Percentiles rank a stretch among this genome's conserved stretches.
Conservation (phyloP, 2,329 filamentous ascomycete genomes). For the Apiospora phragmitis region DNA sequence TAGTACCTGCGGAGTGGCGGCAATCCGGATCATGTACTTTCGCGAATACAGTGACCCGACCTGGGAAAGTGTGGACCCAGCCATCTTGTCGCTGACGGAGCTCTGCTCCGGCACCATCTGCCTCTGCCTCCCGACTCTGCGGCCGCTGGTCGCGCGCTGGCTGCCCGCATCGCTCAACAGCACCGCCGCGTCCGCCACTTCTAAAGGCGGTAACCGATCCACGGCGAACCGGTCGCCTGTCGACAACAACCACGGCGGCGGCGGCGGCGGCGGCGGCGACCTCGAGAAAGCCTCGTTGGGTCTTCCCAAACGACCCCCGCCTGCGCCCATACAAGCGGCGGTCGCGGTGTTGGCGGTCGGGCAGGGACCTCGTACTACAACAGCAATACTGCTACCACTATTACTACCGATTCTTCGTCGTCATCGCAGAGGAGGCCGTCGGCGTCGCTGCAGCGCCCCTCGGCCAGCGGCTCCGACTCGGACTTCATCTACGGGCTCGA, state of each 20-base stretch:
- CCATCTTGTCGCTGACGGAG: slow-evolving; percentile 6
- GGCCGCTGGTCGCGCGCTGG: slow-evolving; percentile 5
- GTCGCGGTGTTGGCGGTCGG: too few species aligned
- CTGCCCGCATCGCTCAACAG: neutral
- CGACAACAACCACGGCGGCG: neutral
- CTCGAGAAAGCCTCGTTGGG: neutral
- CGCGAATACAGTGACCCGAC: neutral
- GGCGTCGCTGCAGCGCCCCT: neutral
- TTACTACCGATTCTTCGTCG: neutral
- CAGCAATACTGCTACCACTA: neutral
- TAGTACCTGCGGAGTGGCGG: neutral
- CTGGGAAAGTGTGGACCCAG: neutral
- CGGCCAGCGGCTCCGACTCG: neutral
- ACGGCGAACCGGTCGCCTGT: neutral
- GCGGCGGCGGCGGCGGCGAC: too few species aligned
- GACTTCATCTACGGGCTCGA: neutral
- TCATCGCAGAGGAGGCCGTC: neutral
- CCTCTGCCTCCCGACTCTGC: slow-evolving; percentile 8
- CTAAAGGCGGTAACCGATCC: neutral
- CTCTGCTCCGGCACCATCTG: slow-evolving; percentile 9
- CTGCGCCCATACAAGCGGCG: neutral
- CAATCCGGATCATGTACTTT: slow-evolving; percentile 20
- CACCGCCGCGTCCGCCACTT: neutral
- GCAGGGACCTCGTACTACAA: neutral
- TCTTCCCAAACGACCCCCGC: neutral